These are phyloP conservation scores for Pinus tabuliformis DNA, from an alignment of 75 land plant species.

Conservation along the genomic window DNA sequence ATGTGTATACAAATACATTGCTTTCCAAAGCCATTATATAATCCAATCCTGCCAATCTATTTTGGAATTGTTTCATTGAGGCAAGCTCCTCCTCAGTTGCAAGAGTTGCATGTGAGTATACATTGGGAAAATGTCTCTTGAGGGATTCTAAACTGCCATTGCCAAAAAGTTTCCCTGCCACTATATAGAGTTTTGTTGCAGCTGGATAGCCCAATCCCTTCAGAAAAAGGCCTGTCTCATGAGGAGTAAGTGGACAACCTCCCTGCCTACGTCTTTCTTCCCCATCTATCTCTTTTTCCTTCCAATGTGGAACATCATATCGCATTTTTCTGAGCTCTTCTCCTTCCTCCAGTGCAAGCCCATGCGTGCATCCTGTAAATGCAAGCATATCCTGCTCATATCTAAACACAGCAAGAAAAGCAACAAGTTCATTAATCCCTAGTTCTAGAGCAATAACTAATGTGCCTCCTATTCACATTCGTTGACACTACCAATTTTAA, in stretches of 20 bases:
- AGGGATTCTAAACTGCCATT: slow-evolving; percentile 17
- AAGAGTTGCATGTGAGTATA: slow-evolving; percentile 35
- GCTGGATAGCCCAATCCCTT: slow-evolving; percentile 41
- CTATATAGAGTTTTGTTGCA: slow-evolving; percentile 36
- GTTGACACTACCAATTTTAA: background rate
- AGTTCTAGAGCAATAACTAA: background rate
- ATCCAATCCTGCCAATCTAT: slow-evolving; percentile 24
- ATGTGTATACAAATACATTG: slow-evolving; percentile 28
- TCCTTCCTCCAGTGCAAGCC: slow-evolving; percentile 24
- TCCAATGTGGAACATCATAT: slow-evolving; percentile 38
- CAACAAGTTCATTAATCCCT: background rate
- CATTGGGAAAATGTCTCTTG: slow-evolving; percentile 27
- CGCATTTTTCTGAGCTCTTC: slow-evolving; percentile 48
- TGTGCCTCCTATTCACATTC: background rate
- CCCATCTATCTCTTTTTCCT: slow-evolving; percentile 51
- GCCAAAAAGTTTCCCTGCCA: slow-evolving; percentile 36
- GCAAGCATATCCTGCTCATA: slow-evolving; percentile 60
- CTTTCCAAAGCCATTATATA: slow-evolving; percentile 21
- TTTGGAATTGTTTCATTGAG: slow-evolving; percentile 7
- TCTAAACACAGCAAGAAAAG: slow-evolving; percentile 9
- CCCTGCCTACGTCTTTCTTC: slow-evolving; percentile 37
- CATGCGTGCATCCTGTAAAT: slow-evolving; percentile 47
- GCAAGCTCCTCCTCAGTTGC: slow-evolving; percentile 28
- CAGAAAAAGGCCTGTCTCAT: slow-evolving; percentile 35
- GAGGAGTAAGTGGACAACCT: slow-evolving; percentile 53